These are phyloP conservation scores for Sarocladium brachiariae DNA, from an alignment of 2,329 filamentous ascomycete species.

Conservation along the genomic window DNA sequence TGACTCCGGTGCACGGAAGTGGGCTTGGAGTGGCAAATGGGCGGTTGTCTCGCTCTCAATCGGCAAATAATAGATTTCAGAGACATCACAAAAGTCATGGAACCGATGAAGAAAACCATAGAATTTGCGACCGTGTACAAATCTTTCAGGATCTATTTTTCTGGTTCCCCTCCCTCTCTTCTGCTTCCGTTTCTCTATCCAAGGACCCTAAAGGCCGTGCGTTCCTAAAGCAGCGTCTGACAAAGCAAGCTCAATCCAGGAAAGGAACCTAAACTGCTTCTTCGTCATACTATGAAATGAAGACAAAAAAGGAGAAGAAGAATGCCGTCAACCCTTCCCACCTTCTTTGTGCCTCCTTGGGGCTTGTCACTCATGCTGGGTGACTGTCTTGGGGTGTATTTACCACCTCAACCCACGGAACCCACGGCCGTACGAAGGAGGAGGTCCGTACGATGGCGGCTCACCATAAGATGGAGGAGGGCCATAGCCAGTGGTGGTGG, in stretches of 20 bases:
- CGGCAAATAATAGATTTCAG: constrained; percentile 21
- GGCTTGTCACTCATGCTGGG: too few species aligned
- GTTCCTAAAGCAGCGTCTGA: too few species aligned
- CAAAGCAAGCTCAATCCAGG: too few species aligned
- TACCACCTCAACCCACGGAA: constrained; percentile 4
- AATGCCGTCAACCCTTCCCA: not conserved
- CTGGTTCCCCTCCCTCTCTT: not conserved
- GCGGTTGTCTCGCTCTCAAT: constrained; percentile 64
- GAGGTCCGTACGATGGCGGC: constrained; percentile 15
- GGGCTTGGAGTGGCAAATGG: constrained; percentile 96
- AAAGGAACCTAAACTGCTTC: too few species aligned
- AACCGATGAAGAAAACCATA: not conserved
- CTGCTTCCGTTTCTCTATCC: not conserved
- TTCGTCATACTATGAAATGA: not conserved
- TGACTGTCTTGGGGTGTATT: too few species aligned
- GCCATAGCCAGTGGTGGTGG: constrained; percentile 11
- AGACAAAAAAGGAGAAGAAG: not conserved
- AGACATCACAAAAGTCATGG: not conserved
- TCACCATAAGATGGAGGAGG: constrained; percentile 19
- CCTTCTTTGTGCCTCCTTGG: not conserved
- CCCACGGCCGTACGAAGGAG: constrained; percentile 16
- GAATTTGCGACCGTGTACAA: not conserved
- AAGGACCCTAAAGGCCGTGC: too few species aligned
- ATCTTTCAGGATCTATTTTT: not conserved
- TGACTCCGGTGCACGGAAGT: constrained; percentile 63